These are phyloP conservation scores for Aspergillus fumigatus DNA, from an alignment of 2,329 filamentous ascomycete genomes.

Conservation along the genomic window DNA sequence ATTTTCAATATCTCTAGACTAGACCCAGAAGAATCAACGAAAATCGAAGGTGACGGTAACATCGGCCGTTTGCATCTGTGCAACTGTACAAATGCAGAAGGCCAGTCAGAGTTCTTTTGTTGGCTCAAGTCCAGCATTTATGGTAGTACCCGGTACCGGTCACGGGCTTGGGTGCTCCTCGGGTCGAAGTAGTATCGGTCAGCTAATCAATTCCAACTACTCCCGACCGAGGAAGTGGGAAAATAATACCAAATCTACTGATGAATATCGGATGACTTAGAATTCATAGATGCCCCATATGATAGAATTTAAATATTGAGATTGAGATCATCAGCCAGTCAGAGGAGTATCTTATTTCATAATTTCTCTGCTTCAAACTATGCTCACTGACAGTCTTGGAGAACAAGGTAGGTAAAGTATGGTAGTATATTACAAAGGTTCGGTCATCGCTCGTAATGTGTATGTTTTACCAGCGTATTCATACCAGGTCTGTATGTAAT, in stretches of 20 bases:
- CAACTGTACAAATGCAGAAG: constrained; percentile 15
- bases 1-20: background rate
- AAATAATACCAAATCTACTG: background rate
- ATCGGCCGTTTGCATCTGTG: constrained; percentile 13
- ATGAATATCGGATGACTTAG: background rate
- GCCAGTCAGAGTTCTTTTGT: background rate
- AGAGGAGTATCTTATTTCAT: background rate
- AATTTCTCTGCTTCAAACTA: background rate
- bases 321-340: background rate
- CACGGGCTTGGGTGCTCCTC: background rate
- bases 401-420: background rate
- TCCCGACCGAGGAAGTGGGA: background rate
- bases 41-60: constrained; percentile 15
- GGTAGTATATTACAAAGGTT: background rate
- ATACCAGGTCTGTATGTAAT: background rate
- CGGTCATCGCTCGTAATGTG: background rate
- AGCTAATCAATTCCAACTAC: background rate
- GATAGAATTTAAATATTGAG: background rate
- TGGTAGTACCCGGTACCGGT: constrained; percentile 1
- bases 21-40: background rate
- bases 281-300: constrained; percentile 2
- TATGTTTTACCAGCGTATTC: background rate
- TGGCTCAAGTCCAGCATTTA: background rate
- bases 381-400: background rate
- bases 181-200: background rate